Evolutionary conservation across 2,329 filamentous ascomycete species (phyloP).

Genomic region (Leptographium galeiforme): DNA sequence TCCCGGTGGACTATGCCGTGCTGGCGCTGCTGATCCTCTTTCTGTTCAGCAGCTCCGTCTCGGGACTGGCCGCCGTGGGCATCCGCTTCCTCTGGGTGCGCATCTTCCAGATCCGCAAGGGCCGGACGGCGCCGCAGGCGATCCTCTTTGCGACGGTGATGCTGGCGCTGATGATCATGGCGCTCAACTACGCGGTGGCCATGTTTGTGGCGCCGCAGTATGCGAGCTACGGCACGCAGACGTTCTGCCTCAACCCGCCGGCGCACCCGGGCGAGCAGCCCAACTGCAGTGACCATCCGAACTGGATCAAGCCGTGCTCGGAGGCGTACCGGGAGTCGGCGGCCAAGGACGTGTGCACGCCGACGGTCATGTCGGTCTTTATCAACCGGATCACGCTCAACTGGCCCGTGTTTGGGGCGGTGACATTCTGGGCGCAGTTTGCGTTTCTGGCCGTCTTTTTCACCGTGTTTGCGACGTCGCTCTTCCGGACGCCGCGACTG

Average conservation of each 20-base stretch:
- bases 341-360: constrained; percentile 76
- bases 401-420: constrained; percentile 84
- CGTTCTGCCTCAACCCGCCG: constrained; percentile 68
- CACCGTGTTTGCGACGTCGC: constrained; percentile 61
- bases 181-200: constrained; percentile 81
- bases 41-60: constrained; percentile 78
- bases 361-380: constrained; percentile 82
- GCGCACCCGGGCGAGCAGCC: constrained; percentile 50
- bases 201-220: constrained; percentile 97
- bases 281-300: constrained; percentile 58
- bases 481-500: constrained; percentile 69
- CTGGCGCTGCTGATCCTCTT: constrained; percentile 75
- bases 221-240: constrained; percentile 85
- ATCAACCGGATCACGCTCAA: constrained; percentile 85
- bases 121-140: constrained; percentile 82
- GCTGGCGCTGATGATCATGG: constrained; percentile 77
- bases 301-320: constrained; percentile 69
- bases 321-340: constrained; percentile 57
- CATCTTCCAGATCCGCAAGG: constrained; percentile 81
- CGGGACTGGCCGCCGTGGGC: constrained; percentile 73
- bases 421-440: constrained; percentile 97
- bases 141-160: constrained; percentile 83
- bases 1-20: constrained; percentile 83
- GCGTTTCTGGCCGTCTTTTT: constrained; percentile 76
- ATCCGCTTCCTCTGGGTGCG: constrained; percentile 94